Conservation (phyloP, 108 stramenopile genomes). For the Chaetoceros tenuissimus region DNA sequence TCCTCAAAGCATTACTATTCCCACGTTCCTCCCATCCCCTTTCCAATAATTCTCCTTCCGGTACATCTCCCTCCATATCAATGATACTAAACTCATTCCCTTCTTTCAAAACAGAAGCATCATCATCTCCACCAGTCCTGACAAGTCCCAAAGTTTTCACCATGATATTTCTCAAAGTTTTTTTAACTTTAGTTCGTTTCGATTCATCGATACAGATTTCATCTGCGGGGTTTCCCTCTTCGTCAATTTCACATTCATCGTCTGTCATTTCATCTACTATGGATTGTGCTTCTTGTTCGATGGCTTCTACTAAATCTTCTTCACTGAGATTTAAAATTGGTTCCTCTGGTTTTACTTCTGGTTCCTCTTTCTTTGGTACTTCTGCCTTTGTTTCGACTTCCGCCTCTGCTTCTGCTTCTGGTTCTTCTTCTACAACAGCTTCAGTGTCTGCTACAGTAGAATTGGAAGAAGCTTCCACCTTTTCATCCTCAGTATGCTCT, state of each 20-base stretch:
- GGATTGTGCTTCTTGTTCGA: constrained; percentile 52
- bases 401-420: too few relatives aligned
- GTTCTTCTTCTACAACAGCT: too few relatives aligned
- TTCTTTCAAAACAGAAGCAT: constrained; percentile 19
- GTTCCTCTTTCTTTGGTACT: neutral
- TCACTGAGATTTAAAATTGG: neutral
- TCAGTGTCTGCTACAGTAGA: too few relatives aligned
- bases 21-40: constrained; percentile 72
- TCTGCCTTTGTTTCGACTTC: neutral
- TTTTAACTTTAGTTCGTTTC: constrained; percentile 33
- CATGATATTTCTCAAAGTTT: constrained; percentile 40
- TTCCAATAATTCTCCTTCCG: constrained; percentile 70
- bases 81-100: constrained; percentile 6
- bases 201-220: constrained; percentile 62
- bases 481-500: neutral
- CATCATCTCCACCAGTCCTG: constrained; percentile 22
- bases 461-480: too few relatives aligned
- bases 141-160: constrained; percentile 41
- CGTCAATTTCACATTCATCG: constrained; percentile 57
- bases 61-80: constrained; percentile 10
- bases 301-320: constrained; percentile 3
- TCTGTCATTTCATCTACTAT: constrained; percentile 45
- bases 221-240: constrained; percentile 35
- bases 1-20: constrained; percentile 36
- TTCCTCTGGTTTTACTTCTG: neutral